Percentiles rank a stretch among this genome's conserved stretches.
Evolutionary conservation across 768 basidiomycete genomes (phyloP).

Genomic region (Floccularia luteovirens): DNA sequence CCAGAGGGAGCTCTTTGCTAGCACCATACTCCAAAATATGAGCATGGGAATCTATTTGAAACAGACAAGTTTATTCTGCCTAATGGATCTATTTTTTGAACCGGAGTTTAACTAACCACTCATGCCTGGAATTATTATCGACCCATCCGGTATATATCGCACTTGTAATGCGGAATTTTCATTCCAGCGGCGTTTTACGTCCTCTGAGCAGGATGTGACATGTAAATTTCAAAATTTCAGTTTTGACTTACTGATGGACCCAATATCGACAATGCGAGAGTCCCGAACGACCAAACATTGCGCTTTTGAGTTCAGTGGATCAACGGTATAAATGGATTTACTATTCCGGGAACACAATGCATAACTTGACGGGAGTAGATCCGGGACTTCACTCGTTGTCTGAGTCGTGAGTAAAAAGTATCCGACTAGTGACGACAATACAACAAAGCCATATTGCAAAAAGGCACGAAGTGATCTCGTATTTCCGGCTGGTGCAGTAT

Average conservation of each 20-base stretch:
- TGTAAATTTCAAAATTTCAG: not conserved
- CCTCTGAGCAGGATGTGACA: not conserved
- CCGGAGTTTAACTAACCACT: conserved; percentile 39
- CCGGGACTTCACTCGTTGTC: too few species aligned
- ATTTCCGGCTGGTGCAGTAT: too few species aligned
- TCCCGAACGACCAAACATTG: not conserved
- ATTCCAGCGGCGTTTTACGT: not conserved
- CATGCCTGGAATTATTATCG: conserved; percentile 66
- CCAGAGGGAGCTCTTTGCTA: conserved; percentile 53
- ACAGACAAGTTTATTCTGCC: too few species aligned
- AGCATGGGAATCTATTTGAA: conserved; percentile 69
- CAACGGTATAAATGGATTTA: not conserved
- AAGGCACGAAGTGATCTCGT: too few species aligned
- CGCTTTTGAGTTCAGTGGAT: not conserved
- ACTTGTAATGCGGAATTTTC: conserved; percentile 13
- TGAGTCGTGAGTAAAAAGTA: too few species aligned
- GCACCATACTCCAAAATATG: conserved; percentile 79
- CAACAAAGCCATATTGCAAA: too few species aligned
- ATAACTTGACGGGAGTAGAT: not conserved
- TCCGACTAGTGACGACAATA: too few species aligned
- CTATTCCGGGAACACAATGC: not conserved
- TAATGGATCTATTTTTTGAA: not conserved
- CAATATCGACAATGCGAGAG: not conserved
- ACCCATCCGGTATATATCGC: conserved; percentile 43
- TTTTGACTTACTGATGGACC: not conserved